phyloP scores from a whole-genome alignment of 2,329 filamentous ascomycete genomes.

The Ambrosiella xylebori region DNA sequence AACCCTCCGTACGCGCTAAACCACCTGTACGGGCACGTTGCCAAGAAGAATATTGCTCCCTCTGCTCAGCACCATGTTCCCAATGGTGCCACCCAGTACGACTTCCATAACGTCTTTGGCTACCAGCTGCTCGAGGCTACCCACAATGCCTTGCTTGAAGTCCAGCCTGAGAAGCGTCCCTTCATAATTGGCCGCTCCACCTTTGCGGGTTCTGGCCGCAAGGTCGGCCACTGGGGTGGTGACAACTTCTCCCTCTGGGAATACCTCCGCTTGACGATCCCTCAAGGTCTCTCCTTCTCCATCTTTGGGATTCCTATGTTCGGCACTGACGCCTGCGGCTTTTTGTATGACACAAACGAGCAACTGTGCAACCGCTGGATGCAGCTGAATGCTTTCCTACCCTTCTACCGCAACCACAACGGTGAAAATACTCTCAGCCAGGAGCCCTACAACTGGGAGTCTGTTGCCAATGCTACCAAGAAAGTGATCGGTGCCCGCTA shows the following conservation, averaged over 20 bases:
- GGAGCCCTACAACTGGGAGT: conserved; percentile 53
- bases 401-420: conserved; percentile 58
- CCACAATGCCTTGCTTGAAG: conserved; percentile 47
- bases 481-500: conserved; percentile 59
- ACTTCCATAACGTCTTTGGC: conserved; percentile 67
- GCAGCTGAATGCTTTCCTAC: conserved; percentile 49
- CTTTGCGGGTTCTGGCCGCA: conserved; percentile 59
- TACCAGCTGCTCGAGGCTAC: conserved; percentile 63
- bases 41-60: conserved; percentile 42
- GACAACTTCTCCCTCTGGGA: conserved; percentile 56
- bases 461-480: conserved; percentile 44
- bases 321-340: conserved; percentile 63
- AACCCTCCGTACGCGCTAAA: conserved; percentile 63
- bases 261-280: conserved; percentile 61
- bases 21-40: conserved; percentile 41
- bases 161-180: conserved; percentile 53
- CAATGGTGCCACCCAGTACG: conserved; percentile 59
- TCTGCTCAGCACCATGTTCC: conserved; percentile 43
- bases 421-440: conserved; percentile 29
- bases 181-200: conserved; percentile 75
- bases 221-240: conserved; percentile 68
- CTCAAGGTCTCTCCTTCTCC: conserved; percentile 57
- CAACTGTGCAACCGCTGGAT: conserved; percentile 54
- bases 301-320: conserved; percentile 55
- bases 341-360: conserved; percentile 43